phyloP scores from a whole-genome alignment of 1,139 yeast species.

The Debaryomyces sp. region DNA sequence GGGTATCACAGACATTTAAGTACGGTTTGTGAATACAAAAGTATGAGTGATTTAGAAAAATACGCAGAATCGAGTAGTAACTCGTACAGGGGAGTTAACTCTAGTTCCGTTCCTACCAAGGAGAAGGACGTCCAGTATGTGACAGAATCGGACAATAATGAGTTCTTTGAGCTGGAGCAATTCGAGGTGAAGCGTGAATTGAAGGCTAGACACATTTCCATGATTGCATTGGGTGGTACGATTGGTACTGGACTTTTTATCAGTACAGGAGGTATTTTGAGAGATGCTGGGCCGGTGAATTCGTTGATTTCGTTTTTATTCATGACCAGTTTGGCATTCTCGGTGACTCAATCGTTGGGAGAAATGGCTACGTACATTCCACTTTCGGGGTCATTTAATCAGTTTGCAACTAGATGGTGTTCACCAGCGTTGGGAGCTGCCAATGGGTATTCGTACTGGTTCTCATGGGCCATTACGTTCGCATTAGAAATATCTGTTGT shows the following conservation, averaged over 20 bases:
- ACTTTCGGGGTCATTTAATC: conserved; percentile 64
- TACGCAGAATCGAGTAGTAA: conserved; percentile 10
- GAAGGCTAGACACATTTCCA: conserved; percentile 66
- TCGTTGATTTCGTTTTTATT: conserved; percentile 65
- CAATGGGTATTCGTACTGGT: conserved; percentile 85
- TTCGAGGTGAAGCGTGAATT: conserved; percentile 41
- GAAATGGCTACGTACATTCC: conserved; percentile 79
- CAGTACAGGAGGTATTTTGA: conserved; percentile 54
- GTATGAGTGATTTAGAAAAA: conserved; percentile 15
- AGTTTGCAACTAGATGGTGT: conserved; percentile 59
- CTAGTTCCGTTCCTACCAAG: not conserved
- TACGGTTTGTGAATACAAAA: not conserved
- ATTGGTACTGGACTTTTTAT: conserved; percentile 68
- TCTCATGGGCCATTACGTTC: conserved; percentile 83
- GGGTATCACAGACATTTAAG: not conserved
- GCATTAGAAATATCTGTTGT: conserved; percentile 81
- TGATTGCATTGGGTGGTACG: conserved; percentile 66
- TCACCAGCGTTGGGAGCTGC: conserved; percentile 78
- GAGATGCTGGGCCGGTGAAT: conserved; percentile 72
- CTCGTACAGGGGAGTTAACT: conserved; percentile 7
- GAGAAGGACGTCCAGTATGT: conserved; percentile 15
- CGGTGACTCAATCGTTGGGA: conserved; percentile 70
- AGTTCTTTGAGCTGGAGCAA: conserved; percentile 11
- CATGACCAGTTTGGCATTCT: conserved; percentile 65
- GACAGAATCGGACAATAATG: conserved; percentile 15